Evolutionary conservation across 2,329 filamentous ascomycete genomes (phyloP).

Genomic region (Aspergillus novofumigatus): DNA sequence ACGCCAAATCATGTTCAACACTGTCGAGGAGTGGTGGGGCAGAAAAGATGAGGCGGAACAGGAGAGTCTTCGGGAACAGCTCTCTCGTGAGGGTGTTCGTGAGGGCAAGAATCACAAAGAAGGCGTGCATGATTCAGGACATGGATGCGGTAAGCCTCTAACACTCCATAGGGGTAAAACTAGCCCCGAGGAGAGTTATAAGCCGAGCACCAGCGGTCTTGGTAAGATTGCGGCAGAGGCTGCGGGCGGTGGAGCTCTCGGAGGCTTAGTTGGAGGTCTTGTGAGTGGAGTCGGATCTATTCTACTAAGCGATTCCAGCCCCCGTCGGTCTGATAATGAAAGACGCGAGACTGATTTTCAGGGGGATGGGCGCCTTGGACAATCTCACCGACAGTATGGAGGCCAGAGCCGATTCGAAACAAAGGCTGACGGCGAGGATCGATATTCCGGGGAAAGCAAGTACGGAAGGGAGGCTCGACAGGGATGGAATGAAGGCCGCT

Average conservation of each 20-base stretch:
- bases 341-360: constrained; percentile 6
- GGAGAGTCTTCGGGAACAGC: constrained; percentile 65
- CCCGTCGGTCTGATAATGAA: neutral
- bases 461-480: neutral
- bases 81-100: constrained; percentile 73
- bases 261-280: constrained; percentile 66
- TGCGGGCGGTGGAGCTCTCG: constrained; percentile 61
- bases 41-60: constrained; percentile 59
- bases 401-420: neutral
- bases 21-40: constrained; percentile 79
- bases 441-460: neutral
- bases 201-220: constrained; percentile 30
- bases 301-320: constrained; percentile 54
- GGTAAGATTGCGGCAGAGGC: constrained; percentile 55
- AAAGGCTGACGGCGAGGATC: neutral
- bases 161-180: constrained; percentile 61
- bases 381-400: neutral
- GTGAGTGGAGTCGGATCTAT: constrained; percentile 57
- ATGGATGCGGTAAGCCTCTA: constrained; percentile 78
- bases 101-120: constrained; percentile 81
- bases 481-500: neutral
- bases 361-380: neutral
- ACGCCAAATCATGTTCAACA: constrained; percentile 71
- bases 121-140: constrained; percentile 76
- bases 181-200: constrained; percentile 16